Percentiles rank a stretch among this genome's conserved stretches.
These are phyloP conservation scores for Chaetomium tenue DNA, from an alignment of 495 filamentous ascomycete species.

Conservation along the genomic window DNA sequence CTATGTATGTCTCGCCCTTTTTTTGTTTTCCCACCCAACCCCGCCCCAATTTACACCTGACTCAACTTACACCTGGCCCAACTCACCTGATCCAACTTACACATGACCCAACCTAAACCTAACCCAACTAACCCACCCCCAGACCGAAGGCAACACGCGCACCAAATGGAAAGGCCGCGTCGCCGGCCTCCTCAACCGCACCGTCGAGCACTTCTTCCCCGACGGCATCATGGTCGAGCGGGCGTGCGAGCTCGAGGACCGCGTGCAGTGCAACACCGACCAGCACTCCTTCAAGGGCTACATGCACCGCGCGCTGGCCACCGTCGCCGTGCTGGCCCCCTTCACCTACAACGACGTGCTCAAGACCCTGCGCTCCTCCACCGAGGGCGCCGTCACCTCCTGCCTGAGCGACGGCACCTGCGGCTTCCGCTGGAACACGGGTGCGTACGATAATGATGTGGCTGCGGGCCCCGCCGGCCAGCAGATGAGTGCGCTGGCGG, in stretches of 20 bases:
- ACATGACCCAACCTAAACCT: no score
- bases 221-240: conserved; percentile 60
- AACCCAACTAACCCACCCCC: neutral
- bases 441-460: conserved; percentile 52
- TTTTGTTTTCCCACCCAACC: neutral
- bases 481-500: conserved; percentile 66
- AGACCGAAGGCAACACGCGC: conserved; percentile 41
- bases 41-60: conserved; percentile 7
- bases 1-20: conserved; percentile 43
- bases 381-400: conserved; percentile 61
- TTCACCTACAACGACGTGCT: conserved; percentile 61
- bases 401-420: conserved; percentile 66
- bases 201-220: conserved; percentile 56
- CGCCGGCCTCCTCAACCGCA: conserved; percentile 52
- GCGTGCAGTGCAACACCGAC: conserved; percentile 62
- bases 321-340: conserved; percentile 66
- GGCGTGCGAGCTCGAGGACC: conserved; percentile 58
- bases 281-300: conserved; percentile 89
- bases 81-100: conserved; percentile 10
- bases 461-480: conserved; percentile 56
- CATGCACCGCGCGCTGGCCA: conserved; percentile 73
- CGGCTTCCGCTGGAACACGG: conserved; percentile 59
- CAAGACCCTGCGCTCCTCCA: conserved; percentile 61
- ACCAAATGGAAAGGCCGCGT: conserved; percentile 54
- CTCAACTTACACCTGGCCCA: neutral